phyloP scores from a whole-genome alignment of 2,329 filamentous ascomycete species.

The Macroventuria anomochaeta region DNA sequence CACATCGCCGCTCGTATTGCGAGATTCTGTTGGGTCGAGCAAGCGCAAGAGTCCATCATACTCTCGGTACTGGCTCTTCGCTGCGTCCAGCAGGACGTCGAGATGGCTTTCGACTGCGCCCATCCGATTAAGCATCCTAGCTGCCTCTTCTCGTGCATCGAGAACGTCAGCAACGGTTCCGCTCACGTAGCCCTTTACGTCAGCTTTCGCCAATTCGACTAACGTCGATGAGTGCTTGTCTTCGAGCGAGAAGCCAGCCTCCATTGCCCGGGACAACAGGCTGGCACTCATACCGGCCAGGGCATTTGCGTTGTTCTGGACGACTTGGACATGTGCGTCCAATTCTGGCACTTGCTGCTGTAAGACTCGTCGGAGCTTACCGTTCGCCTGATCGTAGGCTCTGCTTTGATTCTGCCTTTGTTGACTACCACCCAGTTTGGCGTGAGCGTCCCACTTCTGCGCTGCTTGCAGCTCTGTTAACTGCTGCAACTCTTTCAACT shows the following conservation, averaged over 20 bases:
- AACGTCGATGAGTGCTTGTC: not conserved
- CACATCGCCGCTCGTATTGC: not conserved
- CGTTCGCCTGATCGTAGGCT: not conserved
- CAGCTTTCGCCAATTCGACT: not conserved
- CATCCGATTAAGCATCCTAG: constrained; percentile 7
- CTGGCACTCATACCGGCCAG: not conserved
- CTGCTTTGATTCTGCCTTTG: not conserved
- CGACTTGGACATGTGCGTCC: constrained; percentile 2
- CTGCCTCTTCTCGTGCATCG: not conserved
- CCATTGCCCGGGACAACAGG: not conserved
- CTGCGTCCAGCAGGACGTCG: constrained; percentile 13
- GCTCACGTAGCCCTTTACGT: not conserved
- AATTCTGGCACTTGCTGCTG: constrained; percentile 2
- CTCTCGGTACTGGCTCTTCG: constrained; percentile 11
- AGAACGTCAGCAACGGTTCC: not conserved
- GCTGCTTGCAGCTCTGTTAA: constrained; percentile 23
- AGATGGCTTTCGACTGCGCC: constrained; percentile 15
- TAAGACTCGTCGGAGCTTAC: not conserved
- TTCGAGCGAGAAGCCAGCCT: not conserved
- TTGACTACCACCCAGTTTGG: not conserved
- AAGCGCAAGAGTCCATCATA: constrained; percentile 4
- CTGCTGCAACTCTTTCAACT: constrained; percentile 17
- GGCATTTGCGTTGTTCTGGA: not conserved
- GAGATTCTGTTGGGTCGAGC: not conserved
- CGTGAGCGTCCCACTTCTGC: constrained; percentile 18